These are phyloP conservation scores for Trichosphaerium sp. DNA, from an alignment of 78 protist genomes.

Conservation along the genomic window DNA sequence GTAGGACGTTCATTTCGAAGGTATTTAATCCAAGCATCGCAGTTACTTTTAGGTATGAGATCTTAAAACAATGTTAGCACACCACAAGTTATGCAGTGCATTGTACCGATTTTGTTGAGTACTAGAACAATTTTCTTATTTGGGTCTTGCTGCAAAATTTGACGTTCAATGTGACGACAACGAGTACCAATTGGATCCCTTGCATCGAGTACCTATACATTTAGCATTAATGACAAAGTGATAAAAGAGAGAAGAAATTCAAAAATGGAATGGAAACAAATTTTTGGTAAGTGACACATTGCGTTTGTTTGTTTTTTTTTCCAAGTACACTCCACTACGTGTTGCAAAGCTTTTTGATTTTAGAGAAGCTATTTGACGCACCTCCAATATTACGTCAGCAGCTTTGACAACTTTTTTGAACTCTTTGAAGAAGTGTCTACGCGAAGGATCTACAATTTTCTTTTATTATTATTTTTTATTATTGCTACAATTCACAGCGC, in stretches of 20 bases:
- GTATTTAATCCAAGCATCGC: constrained; percentile 55
- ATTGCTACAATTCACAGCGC: neutral
- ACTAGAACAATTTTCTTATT: constrained; percentile 74
- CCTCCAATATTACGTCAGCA: constrained; percentile 85
- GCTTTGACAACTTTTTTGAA: constrained; percentile 73
- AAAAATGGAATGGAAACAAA: too few relatives aligned
- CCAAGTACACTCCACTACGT: too few relatives aligned
- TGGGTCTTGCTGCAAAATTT: constrained; percentile 22
- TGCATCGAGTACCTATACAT: constrained; percentile 83
- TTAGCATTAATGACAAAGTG: neutral
- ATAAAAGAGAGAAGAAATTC: too few relatives aligned
- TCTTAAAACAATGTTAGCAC: constrained; percentile 13
- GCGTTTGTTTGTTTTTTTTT: too few relatives aligned
- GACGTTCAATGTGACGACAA: constrained; percentile 67
- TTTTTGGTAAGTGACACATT: too few relatives aligned
- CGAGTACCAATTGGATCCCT: constrained; percentile 99
- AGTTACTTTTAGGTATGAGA: constrained; percentile 76
- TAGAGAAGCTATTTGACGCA: too few relatives aligned
- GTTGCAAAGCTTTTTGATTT: too few relatives aligned
- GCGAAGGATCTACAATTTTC: constrained; percentile 49
- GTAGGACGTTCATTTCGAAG: constrained; percentile 67
- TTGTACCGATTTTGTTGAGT: constrained; percentile 81
- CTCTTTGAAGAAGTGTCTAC: constrained; percentile 70
- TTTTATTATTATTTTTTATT: neutral
- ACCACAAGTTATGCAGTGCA: too few relatives aligned